Evolutionary conservation across 1,284 basidiomycete species (phyloP), one percentile per base, ranked within the genome.

Genomic region (Ceratobasidium sp.): DNA sequence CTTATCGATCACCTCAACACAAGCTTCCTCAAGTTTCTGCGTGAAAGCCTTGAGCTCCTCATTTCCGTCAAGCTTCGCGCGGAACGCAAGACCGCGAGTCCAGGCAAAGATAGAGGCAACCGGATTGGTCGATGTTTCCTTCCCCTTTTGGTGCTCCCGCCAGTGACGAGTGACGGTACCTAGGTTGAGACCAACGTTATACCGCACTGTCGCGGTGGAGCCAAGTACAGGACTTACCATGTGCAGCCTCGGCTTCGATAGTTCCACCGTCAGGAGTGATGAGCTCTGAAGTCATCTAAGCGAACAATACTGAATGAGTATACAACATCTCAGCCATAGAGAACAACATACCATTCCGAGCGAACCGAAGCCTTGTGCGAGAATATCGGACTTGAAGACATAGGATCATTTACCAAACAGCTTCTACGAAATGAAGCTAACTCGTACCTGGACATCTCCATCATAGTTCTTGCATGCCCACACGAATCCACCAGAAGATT

Each of bases 391-490:
- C 84, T 95, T 91, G 43, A 63, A 14, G 35, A 52, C 28, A 58
- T n/a, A 44, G 9, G 54, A 35, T 58, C 55, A 75, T 67, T 52
- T 44, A 64, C 18, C 30, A 50, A 28, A 63, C 11, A 32, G 54
- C 13, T 21, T 8, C 6, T 18, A 21, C 46, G 30, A 14, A 63
- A 38, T 26, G 16, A 23, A 13, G 57, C n/a, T 32, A n/a, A n/a
- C 3, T 76, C 78, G 69, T 63, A 82, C 82, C 80, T 85, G 85
- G 72, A 98, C 94, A 80, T 98, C 96, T 62, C 96, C 96, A 79
- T 98, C 96, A 85, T 98, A 97, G 86, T 97, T 97, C 88, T 98
- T 98, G 82, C 90, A 91, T 4, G 97, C 97, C 96, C 95, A 98
- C 23, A 98, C 93, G 83, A 98, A 99, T 55, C 97, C 97, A 70